phyloP scores from a whole-genome alignment of 2,329 filamentous ascomycete species.

The Capronia americana region DNA sequence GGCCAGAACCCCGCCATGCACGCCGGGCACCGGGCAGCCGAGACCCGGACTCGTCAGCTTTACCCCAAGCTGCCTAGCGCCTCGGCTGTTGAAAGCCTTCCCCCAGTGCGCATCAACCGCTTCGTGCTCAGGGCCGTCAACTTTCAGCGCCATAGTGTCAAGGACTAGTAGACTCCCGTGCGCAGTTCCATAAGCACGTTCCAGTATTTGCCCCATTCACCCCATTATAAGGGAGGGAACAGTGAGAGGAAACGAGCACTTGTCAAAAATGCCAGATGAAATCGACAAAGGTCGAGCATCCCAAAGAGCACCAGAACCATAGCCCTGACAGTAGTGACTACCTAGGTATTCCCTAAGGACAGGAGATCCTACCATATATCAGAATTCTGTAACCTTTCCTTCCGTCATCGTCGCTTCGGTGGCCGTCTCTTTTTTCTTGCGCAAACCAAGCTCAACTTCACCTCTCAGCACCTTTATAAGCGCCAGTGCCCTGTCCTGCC shows the following conservation, averaged over 20 bases:
- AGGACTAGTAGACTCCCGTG: neutral
- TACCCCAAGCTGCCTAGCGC: neutral
- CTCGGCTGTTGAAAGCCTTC: neutral
- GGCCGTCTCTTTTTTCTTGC: constrained; percentile 12
- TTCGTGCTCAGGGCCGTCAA: neutral
- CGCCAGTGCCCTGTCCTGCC: constrained; percentile 29
- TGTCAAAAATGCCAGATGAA: neutral
- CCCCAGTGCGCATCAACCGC: neutral
- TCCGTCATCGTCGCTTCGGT: neutral
- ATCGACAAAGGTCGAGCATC: neutral
- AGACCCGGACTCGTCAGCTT: neutral
- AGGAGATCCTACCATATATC: neutral
- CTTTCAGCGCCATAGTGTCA: neutral
- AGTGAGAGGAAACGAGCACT: neutral
- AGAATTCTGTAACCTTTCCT: neutral
- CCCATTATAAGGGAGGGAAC: neutral
- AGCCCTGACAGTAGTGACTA: neutral
- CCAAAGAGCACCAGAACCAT: neutral
- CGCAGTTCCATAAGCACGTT: neutral
- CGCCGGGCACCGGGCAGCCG: neutral
- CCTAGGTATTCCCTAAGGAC: neutral
- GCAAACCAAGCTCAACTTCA: constrained; percentile 39
- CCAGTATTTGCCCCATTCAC: neutral
- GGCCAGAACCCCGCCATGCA: neutral
- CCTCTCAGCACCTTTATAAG: constrained; percentile 38